Base-by-base conservation (phyloP, 805 yeast genomes). In the Nakazawaea peltata region DNA sequence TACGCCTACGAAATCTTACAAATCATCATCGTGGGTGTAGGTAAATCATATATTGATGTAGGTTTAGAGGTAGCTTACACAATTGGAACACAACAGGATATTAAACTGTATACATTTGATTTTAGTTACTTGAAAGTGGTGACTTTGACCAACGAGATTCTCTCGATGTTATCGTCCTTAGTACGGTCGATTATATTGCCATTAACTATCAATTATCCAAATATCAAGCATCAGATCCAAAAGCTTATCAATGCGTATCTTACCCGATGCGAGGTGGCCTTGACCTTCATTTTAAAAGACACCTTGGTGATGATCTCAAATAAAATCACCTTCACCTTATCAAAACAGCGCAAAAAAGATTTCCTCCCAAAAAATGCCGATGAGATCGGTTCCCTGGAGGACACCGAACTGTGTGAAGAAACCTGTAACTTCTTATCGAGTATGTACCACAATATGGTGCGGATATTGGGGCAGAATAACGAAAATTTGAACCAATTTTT, bases 181-280 rank as follows among this genome's bases (percentile, higher is more conserved):
- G 76, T 81, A 34, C 80, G 82, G 48, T 76, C 81, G 14, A 77
- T 84, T 32, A 71, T 87, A 13, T 60, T 85, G 26, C 94, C 96
- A 0, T 66, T 88, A 54, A 70, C 87, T 2, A 69, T 66, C 26
- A 75, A 74, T 45, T 57, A 74, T 1, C 77, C 82, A 2, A 61
- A 63, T 7, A 61, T 72, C 12, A 74, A 79, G 46, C 71, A 68
- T 38, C 64, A 76, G 42, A 74, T 82, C 60, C 70, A 72, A 22
- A 73, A 68, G 32, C 57, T 75, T 41, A 72, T 83, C 16, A 83
- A 84, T 51, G 65, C 65, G 16, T 73, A 74, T 47, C 63, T 81
- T 24, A 51, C 74, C 29, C 60, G 72, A 39, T 70, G 78, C 46
- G 92, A 88, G 54, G 56, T 71, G 6, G 72, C 83, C 3, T 61